Evolutionary conservation across 331 rosid species (phyloP), one percentile per base, ranked within the genome.

Genomic region (Saraca asoca): DNA sequence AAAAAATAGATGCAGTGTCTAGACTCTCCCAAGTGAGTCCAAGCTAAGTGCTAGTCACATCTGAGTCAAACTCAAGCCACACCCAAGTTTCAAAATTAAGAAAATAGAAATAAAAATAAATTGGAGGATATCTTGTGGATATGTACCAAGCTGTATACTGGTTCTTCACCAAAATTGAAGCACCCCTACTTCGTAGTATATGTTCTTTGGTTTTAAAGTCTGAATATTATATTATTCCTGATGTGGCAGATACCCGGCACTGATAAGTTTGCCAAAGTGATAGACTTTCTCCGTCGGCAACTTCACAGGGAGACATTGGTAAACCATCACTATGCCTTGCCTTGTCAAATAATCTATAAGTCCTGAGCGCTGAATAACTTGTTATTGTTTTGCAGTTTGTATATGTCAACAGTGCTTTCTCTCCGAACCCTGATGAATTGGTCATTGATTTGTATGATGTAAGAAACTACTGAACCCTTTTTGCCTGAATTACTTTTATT

Each of bases 271-370:
- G 93, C 88, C 17, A 91, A 88, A 76, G 96, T 88, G 74, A 88
- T 91, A 39, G 97, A 91, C 72, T 91, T 88, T 72, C 80, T 91
- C 20, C 77, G 96, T 62, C 85, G 94, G 41, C 93, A 85, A 73
- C 93, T 91, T 64, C 97, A 91, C 71, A 80, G 88, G 73, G 95
- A 91, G 29, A 82, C 94, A 56, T 71, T 88, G 96, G 97, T 91
- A 84, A 54, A 20, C 72, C 31, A 45, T 24, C 43, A 50, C 13
- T 44, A 14, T 74, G 52, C 41, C 69, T 49, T 57, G 20, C 42
- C 38, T 58, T 33, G 12, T 60, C 57, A 64, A 56, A 16, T 58
- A 51, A 13, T 69, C 39, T 15, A n/a, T 44, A 62, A 55, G 17
- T 49, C 2, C 61, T 79, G 43, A 64, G 5, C 20, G 8, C 72